A percentile compares a stretch with the other conserved stretches of the same genome.
phyloP scores from a whole-genome alignment of 805 yeast genomes.

The Yarrowia sp. region DNA sequence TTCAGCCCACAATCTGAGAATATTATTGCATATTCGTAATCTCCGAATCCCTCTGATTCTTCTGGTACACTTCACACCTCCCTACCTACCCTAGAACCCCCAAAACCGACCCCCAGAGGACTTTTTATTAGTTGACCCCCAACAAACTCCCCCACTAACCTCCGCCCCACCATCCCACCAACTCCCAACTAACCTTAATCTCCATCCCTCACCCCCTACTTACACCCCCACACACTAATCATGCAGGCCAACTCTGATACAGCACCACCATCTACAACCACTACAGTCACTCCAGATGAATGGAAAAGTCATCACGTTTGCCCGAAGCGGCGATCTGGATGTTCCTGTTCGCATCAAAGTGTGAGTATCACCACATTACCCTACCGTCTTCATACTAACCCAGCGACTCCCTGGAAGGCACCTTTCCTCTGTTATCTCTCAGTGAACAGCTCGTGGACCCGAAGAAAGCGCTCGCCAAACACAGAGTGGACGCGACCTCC shows the following conservation, averaged over 20 bases:
- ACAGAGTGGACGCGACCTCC: constrained; percentile 41
- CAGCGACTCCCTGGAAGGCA: constrained; percentile 47
- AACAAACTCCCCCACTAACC: neutral
- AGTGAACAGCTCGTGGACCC: constrained; percentile 53
- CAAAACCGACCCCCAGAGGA: too few relatives aligned
- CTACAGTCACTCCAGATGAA: constrained; percentile 34
- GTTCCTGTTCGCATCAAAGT: constrained; percentile 51
- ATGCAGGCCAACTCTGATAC: constrained; percentile 13
- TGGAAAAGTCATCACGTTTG: constrained; percentile 50
- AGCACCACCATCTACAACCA: neutral
- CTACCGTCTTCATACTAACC: neutral
- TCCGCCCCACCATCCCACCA: too few relatives aligned
- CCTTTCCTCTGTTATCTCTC: constrained; percentile 43
- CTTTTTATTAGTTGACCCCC: too few relatives aligned
- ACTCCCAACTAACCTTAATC: neutral
- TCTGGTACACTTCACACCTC: too few relatives aligned
- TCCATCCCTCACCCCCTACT: too few relatives aligned
- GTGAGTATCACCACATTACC: constrained; percentile 28
- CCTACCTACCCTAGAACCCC: too few relatives aligned
- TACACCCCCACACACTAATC: neutral
- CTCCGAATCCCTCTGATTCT: too few relatives aligned
- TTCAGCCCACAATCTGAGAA: too few relatives aligned
- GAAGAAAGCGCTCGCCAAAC: constrained; percentile 43
- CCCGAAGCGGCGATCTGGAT: constrained; percentile 55
- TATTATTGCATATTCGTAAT: too few relatives aligned